Conservation (phyloP, 192 early-diverging fungal genomes). For the Oehlia diaphana region DNA sequence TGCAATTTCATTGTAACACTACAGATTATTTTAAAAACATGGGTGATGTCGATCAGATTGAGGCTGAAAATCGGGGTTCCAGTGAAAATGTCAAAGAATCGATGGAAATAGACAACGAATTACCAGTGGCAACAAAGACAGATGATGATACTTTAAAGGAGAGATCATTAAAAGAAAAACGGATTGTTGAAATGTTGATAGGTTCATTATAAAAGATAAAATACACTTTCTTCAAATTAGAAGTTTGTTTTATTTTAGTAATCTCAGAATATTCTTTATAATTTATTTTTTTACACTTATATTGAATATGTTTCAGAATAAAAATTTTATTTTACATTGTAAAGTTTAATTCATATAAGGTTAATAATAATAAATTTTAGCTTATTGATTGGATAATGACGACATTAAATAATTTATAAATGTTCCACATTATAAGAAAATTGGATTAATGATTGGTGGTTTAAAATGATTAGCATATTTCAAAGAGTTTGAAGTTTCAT, state of each 20-base stretch:
- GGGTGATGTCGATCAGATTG: background rate
- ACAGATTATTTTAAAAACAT: slow-evolving; percentile 18
- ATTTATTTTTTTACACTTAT: background rate
- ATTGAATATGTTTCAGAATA: background rate
- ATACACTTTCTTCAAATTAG: background rate
- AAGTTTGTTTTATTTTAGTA: background rate
- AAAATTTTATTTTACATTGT: background rate
- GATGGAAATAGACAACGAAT: background rate
- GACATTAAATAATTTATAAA: background rate
- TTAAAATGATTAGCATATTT: too few relatives aligned
- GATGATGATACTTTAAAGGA: background rate
- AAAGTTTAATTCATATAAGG: background rate
- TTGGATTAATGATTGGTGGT: background rate
- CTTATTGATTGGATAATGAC: background rate
- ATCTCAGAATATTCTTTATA: background rate
- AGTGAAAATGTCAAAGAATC: background rate
- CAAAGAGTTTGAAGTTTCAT: background rate
- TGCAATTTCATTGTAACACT: background rate
- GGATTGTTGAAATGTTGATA: slow-evolving; percentile 5
- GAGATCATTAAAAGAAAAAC: background rate
- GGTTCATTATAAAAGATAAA: slow-evolving; percentile 1
- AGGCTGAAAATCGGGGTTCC: background rate
- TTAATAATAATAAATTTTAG: background rate
- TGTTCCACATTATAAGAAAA: background rate
- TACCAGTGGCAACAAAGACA: background rate